Evolutionary conservation across 1,284 basidiomycete genomes (phyloP), one percentile per base, ranked within the genome.

Genomic region (Cystobasidium sp.): DNA sequence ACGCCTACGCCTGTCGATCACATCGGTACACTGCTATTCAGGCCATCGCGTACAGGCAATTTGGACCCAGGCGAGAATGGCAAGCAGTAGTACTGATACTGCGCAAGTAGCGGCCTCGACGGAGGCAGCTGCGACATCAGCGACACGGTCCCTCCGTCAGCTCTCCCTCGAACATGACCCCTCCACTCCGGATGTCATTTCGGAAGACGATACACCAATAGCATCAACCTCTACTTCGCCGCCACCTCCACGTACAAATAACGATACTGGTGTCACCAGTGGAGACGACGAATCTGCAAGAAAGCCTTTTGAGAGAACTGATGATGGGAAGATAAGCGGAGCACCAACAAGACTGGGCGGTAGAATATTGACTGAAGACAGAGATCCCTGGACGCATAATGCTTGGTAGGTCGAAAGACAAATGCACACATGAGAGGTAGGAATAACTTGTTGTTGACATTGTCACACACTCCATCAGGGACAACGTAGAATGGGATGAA

Each of bases 321-420:
- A 41, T 14, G 53, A 68, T 22, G 55, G 51, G 10, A 47, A 58
- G 53, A 68, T 68, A 49, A 58, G 47, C 1, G 78, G 77, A 9
- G 77, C 79, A 0, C 75, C 78, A 1, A 74, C 79, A 1, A 71
- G 76, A 12, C 73, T 78, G 24, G 78, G 77, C n/a, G 79, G 78
- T 0, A 59, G 80, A 2, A 31, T 76, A n/a, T 51, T 80, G 41
- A 70, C 70, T 14, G 74, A 64, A 41, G 78, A 78, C 14, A 22
- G 71, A 22, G 80, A 80, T 31, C 77, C 76, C 0, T 80, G 80
- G 80, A 72, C 76, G 1, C 78, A 78, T 68, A 80, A 80, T 75
- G 80, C 80, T n/a, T 80, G 80, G 79, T 79, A 6, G 9, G 77
- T 18, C 39, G 58, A 41, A 66, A 22, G 49, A 47, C 37, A n/a